These are phyloP conservation scores for Tolypocladium tundrense DNA, from an alignment of 2,329 filamentous ascomycete species.

Conservation along the genomic window DNA sequence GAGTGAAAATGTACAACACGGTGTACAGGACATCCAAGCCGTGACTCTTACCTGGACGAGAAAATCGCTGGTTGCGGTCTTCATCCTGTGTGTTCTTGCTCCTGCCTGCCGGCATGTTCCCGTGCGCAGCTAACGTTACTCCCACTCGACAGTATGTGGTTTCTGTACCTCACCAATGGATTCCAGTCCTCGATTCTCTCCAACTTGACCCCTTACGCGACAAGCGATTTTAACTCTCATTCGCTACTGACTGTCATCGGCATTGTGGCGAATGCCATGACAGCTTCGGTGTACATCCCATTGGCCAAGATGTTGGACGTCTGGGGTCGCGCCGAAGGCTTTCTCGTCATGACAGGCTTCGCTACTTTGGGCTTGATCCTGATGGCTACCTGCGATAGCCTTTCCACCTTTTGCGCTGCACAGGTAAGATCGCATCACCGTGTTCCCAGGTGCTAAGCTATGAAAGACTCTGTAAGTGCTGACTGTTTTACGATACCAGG, in stretches of 20 bases:
- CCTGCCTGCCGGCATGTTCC: too few species aligned
- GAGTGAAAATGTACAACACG: constrained; percentile 17
- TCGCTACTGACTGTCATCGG: constrained; percentile 42
- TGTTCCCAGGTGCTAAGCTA: too few species aligned
- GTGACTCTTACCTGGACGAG: constrained; percentile 30
- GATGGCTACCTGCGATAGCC: constrained; percentile 44
- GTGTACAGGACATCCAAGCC: constrained; percentile 31
- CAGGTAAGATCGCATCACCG: constrained; percentile 17
- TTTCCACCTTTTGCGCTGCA: constrained; percentile 38
- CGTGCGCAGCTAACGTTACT: constrained; percentile 3
- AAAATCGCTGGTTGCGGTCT: constrained; percentile 18
- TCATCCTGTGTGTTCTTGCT: constrained; percentile 18
- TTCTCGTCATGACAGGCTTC: constrained; percentile 39
- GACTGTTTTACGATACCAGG: constrained; percentile 13
- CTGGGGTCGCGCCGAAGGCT: constrained; percentile 52
- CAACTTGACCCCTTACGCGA: constrained; percentile 34
- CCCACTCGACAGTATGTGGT: constrained; percentile 24
- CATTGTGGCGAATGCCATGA: constrained; percentile 42
- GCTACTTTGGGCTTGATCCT: constrained; percentile 42
- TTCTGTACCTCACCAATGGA: constrained; percentile 40
- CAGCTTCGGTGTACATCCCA: constrained; percentile 51
- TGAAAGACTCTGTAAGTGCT: too few species aligned
- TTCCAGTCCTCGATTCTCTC: constrained; percentile 31
- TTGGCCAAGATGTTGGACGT: constrained; percentile 53
- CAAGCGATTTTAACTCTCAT: constrained; percentile 40